Evolutionary conservation across 2,329 filamentous ascomycete species (phyloP), one percentile per base, ranked within the genome.

Genomic region (Epichloe bromicola): DNA sequence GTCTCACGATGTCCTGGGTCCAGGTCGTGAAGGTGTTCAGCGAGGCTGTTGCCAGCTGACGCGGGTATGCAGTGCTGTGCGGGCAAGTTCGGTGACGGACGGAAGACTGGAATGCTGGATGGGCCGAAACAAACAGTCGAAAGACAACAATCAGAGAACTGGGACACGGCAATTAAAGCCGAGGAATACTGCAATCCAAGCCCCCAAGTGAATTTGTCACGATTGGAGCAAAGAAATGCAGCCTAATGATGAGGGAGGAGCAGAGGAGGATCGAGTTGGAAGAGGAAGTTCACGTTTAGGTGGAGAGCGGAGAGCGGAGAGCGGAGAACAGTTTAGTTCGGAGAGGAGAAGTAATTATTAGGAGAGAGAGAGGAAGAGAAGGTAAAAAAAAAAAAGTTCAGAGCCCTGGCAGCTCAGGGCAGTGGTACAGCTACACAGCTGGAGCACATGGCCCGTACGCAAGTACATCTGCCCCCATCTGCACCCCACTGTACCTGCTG

Each of bases 291-390:
- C 3, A 30, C 26, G 10, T 30, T 10, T 30, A 11, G 26, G 26
- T 30, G 26, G 26, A 11, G 26, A 30, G 26, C 26, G 7, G 7
- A 26, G 26, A 26, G 81, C 57, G 53, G 52, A 44, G 43, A 48
- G 26, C 23, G n/a, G n/a, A n/a, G n/a, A n/a, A n/a, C n/a, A n/a
- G n/a, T n/a, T n/a, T n/a, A 26, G 23, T 7, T 7, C 23, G 2
- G 23, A 26, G 6, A 8, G 23, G 23, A 26, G 23, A 26, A 6
- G 23, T n/a, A n/a, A n/a, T n/a, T n/a, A n/a, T 26, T 26, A 6
- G 23, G 23, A 7, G 23, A 40, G 26, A 15, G 20, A 47, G 12
- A 46, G 36, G 23, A 49, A 17, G 15, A 42, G 49, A 48, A 10
- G 7, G 8, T 8, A 1, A 26, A 26, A 5, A 20, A 2, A 2